Percentiles rank a stretch among this genome's conserved stretches.
phyloP scores from a whole-genome alignment of 2,329 filamentous ascomycete species.

The Cladosporium sp. region DNA sequence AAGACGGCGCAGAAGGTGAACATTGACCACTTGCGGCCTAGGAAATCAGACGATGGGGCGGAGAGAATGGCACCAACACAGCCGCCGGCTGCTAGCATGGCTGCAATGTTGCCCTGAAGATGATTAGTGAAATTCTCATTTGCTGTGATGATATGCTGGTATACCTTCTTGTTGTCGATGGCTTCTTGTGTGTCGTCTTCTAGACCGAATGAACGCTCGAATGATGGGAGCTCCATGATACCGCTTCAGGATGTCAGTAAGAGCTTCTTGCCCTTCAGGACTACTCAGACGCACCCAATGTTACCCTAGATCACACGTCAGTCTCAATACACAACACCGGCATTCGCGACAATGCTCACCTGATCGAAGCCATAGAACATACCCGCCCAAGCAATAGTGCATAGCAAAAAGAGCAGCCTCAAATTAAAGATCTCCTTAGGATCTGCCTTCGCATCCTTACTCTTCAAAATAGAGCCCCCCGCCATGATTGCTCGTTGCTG shows the following conservation, averaged over 20 bases:
- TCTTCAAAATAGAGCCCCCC: not conserved
- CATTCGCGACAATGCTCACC: not conserved
- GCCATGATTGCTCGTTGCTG: not conserved
- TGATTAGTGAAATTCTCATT: slow-evolving; percentile 12
- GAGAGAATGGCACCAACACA: slow-evolving; percentile 37
- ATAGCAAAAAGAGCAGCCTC: not conserved
- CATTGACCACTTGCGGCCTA: slow-evolving; percentile 46
- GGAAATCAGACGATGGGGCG: slow-evolving; percentile 45
- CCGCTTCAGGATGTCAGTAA: slow-evolving; percentile 18
- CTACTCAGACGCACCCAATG: not conserved
- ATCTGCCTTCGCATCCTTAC: not conserved
- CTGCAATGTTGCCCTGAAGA: slow-evolving; percentile 35
- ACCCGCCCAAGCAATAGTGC: not conserved
- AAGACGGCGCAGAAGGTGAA: slow-evolving; percentile 44
- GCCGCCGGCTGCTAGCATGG: slow-evolving; percentile 34
- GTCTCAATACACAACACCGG: not conserved
- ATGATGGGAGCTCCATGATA: slow-evolving; percentile 36
- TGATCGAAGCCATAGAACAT: not conserved
- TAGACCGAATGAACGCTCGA: slow-evolving; percentile 33
- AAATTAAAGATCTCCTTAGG: not conserved
- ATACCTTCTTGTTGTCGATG: slow-evolving; percentile 27
- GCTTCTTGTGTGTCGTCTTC: slow-evolving; percentile 33
- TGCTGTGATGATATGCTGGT: not conserved
- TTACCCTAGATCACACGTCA: slow-evolving; percentile 21
- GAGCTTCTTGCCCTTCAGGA: not conserved